Evolutionary conservation across 176 grass and related monocot species (phyloP).

Genomic region (Oryza punctata): DNA sequence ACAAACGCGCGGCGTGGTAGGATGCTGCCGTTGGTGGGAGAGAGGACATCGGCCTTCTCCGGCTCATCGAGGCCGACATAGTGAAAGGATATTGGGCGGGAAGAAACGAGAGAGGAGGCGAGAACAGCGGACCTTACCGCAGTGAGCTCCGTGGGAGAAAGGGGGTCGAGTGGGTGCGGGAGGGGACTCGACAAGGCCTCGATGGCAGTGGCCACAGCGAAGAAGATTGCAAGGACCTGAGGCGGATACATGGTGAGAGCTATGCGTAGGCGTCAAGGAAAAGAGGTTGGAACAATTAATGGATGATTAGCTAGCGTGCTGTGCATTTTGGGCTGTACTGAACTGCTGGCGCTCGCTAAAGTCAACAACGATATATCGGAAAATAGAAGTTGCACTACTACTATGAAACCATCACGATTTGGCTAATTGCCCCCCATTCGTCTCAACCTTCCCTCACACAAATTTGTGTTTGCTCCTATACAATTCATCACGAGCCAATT

Average conservation of each 20-base stretch:
- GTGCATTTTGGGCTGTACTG: too few relatives aligned
- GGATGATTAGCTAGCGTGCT: too few relatives aligned
- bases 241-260: not conserved
- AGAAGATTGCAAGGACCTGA: conserved; percentile 23
- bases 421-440: too few relatives aligned
- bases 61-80: conserved; percentile 88
- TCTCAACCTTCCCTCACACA: too few relatives aligned
- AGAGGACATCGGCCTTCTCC: conserved; percentile 53
- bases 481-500: too few relatives aligned
- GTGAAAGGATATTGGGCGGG: conserved; percentile 54
- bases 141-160: conserved; percentile 47
- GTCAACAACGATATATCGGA: too few relatives aligned
- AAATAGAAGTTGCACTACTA: too few relatives aligned
- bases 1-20: conserved; percentile 40
- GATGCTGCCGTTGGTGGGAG: conserved; percentile 34
- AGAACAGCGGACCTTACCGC: conserved; percentile 32
- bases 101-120: conserved; percentile 30
- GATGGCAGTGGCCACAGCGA: not conserved
- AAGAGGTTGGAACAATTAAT: too few relatives aligned
- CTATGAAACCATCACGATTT: too few relatives aligned
- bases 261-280: too few relatives aligned
- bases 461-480: too few relatives aligned
- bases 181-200: not conserved
- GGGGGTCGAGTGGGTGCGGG: conserved; percentile 58
- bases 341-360: too few relatives aligned